These are phyloP conservation scores for Plantago lanceolata DNA, from an alignment of 305 asterid genomes.

Conservation along the genomic window DNA sequence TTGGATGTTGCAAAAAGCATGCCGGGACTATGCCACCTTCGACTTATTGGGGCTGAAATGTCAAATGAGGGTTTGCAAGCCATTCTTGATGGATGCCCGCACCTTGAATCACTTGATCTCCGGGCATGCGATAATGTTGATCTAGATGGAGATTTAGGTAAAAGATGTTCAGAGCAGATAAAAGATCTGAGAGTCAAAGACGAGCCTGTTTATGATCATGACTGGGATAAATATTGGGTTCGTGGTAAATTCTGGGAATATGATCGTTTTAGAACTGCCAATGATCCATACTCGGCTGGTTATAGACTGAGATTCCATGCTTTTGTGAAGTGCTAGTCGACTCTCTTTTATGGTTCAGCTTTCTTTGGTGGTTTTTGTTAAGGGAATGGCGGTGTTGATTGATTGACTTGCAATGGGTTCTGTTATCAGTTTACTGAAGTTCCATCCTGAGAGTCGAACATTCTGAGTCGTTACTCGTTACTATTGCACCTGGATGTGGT, in stretches of 20 bases:
- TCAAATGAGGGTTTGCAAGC: constrained; percentile 29
- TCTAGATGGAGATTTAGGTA: constrained; percentile 18
- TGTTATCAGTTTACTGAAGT: too few species aligned
- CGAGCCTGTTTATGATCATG: constrained; percentile 22
- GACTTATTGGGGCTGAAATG: constrained; percentile 27
- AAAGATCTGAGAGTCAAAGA: constrained; percentile 21
- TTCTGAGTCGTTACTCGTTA: too few species aligned
- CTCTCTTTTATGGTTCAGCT: too few species aligned
- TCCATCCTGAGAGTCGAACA: too few species aligned
- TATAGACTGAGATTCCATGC: too few species aligned
- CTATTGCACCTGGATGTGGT: too few species aligned
- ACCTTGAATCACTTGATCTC: constrained; percentile 40
- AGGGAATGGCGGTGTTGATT: too few species aligned
- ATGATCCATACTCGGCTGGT: too few species aligned
- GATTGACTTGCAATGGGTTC: too few species aligned
- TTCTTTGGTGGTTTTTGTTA: too few species aligned
- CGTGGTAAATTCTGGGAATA: constrained; percentile 21
- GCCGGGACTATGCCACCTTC: constrained; percentile 37
- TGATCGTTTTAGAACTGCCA: constrained; percentile 15
- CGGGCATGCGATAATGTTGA: constrained; percentile 17
- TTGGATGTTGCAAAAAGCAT: constrained; percentile 34
- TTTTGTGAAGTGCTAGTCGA: too few species aligned
- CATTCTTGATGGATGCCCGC: constrained; percentile 41
- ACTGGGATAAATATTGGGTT: constrained; percentile 16
- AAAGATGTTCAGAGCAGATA: constrained; percentile 27